Evolutionary conservation across 2,329 filamentous ascomycete genomes (phyloP).

Genomic region (Hortaea sp.): DNA sequence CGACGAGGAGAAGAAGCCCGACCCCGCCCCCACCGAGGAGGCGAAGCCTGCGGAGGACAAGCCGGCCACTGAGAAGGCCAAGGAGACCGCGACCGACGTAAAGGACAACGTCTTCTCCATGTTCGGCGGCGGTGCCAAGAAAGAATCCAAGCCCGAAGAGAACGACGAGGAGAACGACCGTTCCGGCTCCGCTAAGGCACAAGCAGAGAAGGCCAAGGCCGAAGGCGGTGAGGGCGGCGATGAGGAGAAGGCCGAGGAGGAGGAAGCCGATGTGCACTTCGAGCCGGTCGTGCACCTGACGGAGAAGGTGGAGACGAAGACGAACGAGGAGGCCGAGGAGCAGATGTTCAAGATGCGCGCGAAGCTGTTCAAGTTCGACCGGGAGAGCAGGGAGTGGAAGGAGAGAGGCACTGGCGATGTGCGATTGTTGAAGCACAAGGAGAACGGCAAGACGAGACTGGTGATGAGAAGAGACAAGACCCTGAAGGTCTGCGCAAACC

Average conservation of each 20-base stretch:
- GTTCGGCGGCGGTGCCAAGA: constrained; percentile 96
- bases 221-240: constrained; percentile 20
- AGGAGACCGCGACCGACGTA: constrained; percentile 29
- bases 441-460: constrained; percentile 92
- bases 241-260: constrained; percentile 32
- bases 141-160: constrained; percentile 66
- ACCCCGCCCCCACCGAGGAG: constrained; percentile 1
- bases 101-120: constrained; percentile 77
- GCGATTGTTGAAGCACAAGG: constrained; percentile 93
- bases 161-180: constrained; percentile 74
- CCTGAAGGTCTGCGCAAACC: constrained; percentile 99
- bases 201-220: constrained; percentile 57
- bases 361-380: constrained; percentile 98
- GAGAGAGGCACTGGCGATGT: constrained; percentile 97
- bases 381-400: constrained; percentile 92
- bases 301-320: constrained; percentile 94
- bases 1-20: constrained; percentile 3
- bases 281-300: constrained; percentile 93
- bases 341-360: constrained; percentile 99
- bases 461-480: constrained; percentile 99
- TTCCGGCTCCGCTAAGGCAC: constrained; percentile 63
- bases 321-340: constrained; percentile 96
- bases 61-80: constrained; percentile 27
- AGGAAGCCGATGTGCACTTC: constrained; percentile 87
- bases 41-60: constrained; percentile 16